Percentiles rank a stretch among this genome's conserved stretches.
phyloP scores from a whole-genome alignment of 2,329 filamentous ascomycete genomes.

The Pseudogymnoascus pannorum region DNA sequence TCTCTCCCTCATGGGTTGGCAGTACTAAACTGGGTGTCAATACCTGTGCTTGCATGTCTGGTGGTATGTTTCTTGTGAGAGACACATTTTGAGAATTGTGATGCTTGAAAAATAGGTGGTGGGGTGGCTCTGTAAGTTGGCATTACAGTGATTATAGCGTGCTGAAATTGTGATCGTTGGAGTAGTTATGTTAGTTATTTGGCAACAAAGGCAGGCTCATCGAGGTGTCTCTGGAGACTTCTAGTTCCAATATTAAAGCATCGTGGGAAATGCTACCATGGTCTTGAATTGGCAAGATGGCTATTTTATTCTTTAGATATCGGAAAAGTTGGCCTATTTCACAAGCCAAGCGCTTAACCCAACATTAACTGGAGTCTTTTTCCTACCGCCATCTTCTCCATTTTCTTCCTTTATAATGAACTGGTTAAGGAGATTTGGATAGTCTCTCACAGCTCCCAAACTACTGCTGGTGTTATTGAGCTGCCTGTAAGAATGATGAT shows the following conservation, averaged over 20 bases:
- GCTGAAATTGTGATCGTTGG: not conserved
- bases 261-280: not conserved
- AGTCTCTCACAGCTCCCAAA: not conserved
- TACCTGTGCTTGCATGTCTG: not conserved
- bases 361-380: not conserved
- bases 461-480: not conserved
- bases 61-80: not conserved
- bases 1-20: not conserved
- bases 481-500: not conserved
- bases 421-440: not conserved
- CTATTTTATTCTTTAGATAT: not conserved
- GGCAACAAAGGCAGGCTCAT: not conserved
- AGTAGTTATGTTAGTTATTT: not conserved
- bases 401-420: not conserved
- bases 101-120: too few species aligned
- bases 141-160: not conserved
- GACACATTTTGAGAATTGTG: not conserved
- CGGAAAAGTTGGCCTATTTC: not conserved
- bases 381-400: not conserved
- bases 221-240: not conserved
- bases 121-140: not conserved
- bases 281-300: not conserved
- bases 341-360: not conserved
- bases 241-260: not conserved
- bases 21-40: not conserved